Percentiles rank a stretch among this genome's conserved stretches.
Conservation (phyloP, 179 eudicot species). For the Beta lomatogona region DNA sequence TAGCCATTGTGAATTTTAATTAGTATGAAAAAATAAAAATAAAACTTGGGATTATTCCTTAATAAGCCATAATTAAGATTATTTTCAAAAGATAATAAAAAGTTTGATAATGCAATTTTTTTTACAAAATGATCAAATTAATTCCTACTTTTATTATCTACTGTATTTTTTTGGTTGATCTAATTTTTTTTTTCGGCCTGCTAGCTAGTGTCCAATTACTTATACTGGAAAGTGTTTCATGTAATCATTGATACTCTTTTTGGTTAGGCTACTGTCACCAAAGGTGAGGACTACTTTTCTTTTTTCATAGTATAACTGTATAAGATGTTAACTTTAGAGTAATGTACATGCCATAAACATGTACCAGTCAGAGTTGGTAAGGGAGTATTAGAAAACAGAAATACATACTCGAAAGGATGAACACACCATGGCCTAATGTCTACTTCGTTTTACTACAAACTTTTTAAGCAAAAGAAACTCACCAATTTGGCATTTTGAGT, state of each 20-base stretch:
- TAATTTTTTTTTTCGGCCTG: too few relatives aligned
- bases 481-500: neutral
- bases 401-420: neutral
- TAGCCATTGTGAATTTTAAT: too few relatives aligned
- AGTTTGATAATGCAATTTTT: too few relatives aligned
- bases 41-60: too few relatives aligned
- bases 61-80: too few relatives aligned
- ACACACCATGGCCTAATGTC: neutral
- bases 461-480: neutral
- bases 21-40: too few relatives aligned
- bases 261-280: constrained; percentile 18
- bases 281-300: neutral
- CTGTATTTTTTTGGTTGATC: neutral
- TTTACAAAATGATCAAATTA: too few relatives aligned
- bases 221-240: constrained; percentile 12
- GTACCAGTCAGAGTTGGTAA: neutral
- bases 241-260: constrained; percentile 22
- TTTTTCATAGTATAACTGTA: neutral
- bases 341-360: constrained; percentile 16
- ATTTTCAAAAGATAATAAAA: too few relatives aligned
- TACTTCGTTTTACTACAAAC: neutral
- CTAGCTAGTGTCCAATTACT: neutral
- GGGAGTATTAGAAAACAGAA: neutral
- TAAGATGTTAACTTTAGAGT: neutral
- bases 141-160: too few relatives aligned